Conservation (phyloP, 140 eudicot genomes). For the Oenanthe javanica region DNA sequence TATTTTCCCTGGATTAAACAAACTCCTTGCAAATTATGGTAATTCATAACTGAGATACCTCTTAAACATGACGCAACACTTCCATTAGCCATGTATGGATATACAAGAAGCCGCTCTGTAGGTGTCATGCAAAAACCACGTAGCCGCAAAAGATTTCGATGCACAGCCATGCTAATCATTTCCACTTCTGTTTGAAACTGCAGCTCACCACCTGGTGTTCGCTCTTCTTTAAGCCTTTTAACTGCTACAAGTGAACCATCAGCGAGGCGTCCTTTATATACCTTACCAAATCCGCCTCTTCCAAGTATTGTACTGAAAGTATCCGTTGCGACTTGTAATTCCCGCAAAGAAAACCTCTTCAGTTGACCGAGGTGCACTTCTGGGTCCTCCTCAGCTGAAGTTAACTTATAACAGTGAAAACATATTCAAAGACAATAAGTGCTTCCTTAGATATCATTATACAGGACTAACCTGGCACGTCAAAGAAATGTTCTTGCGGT, state of each 20-base stretch:
- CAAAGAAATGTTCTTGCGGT: conserved; percentile 87
- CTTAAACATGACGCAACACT: conserved; percentile 59
- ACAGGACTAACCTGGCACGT: conserved; percentile 68
- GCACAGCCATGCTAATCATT: conserved; percentile 56
- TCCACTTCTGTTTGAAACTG: conserved; percentile 54
- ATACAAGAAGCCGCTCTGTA: conserved; percentile 57
- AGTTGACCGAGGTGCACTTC: conserved; percentile 45
- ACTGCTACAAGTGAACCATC: conserved; percentile 63
- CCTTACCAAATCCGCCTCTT: conserved; percentile 53
- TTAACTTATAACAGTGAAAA: neutral
- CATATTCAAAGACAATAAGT: neutral
- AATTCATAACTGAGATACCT: conserved; percentile 23
- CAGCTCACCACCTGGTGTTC: conserved; percentile 47
- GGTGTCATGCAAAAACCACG: conserved; percentile 69
- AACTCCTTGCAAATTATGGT: conserved; percentile 12
- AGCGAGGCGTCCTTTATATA: conserved; percentile 55
- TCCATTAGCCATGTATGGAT: conserved; percentile 65
- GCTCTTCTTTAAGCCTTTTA: conserved; percentile 44
- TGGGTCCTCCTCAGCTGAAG: conserved; percentile 56
- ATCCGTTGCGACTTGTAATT: conserved; percentile 56
- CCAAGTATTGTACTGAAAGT: conserved; percentile 53
- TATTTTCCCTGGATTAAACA: neutral
- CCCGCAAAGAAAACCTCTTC: conserved; percentile 43
- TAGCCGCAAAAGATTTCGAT: conserved; percentile 41
- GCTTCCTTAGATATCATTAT: neutral